Percentiles rank a stretch among this genome's conserved stretches.
phyloP scores from a whole-genome alignment of 371 early-diverging fungal genomes.

The Syncephalis plumigaleata region DNA sequence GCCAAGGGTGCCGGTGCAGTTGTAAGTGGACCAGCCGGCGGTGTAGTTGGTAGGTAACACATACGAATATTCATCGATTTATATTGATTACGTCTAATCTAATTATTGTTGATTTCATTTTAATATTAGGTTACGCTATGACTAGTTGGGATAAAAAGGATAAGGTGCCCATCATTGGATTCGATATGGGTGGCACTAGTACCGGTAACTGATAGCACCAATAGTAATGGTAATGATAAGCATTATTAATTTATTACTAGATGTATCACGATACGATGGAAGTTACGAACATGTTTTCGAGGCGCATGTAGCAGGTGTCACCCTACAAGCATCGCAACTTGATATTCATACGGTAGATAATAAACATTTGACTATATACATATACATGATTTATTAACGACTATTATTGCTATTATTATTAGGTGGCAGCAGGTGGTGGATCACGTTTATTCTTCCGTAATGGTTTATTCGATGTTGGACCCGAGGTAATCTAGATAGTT shows the following conservation, averaged over 20 bases:
- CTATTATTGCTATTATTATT: too few species aligned
- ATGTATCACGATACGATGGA: slow-evolving; percentile 86
- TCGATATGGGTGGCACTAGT: slow-evolving; percentile 94
- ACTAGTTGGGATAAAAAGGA: slow-evolving; percentile 45
- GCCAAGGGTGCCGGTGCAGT: slow-evolving; percentile 84
- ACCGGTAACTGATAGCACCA: slow-evolving; percentile 24
- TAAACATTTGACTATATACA: background rate
- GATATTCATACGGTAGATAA: slow-evolving; percentile 72
- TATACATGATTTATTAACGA: too few species aligned
- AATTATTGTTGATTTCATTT: slow-evolving; percentile 7
- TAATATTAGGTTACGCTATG: slow-evolving; percentile 42
- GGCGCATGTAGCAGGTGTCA: slow-evolving; percentile 83
- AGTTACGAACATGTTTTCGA: slow-evolving; percentile 86
- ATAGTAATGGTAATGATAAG: background rate
- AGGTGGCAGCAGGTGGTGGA: slow-evolving; percentile 83
- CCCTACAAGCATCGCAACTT: slow-evolving; percentile 88
- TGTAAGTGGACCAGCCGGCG: slow-evolving; percentile 90
- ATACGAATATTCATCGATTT: too few species aligned
- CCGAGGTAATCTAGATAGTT: slow-evolving; percentile 40
- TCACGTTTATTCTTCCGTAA: slow-evolving; percentile 84
- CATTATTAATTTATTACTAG: slow-evolving; percentile 13
- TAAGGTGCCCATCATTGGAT: slow-evolving; percentile 68
- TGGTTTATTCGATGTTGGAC: slow-evolving; percentile 88
- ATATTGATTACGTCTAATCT: too few species aligned
- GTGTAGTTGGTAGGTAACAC: slow-evolving; percentile 51